Conservation (phyloP, 2,329 filamentous ascomycete genomes). For the Albophoma yamanashiensis region DNA sequence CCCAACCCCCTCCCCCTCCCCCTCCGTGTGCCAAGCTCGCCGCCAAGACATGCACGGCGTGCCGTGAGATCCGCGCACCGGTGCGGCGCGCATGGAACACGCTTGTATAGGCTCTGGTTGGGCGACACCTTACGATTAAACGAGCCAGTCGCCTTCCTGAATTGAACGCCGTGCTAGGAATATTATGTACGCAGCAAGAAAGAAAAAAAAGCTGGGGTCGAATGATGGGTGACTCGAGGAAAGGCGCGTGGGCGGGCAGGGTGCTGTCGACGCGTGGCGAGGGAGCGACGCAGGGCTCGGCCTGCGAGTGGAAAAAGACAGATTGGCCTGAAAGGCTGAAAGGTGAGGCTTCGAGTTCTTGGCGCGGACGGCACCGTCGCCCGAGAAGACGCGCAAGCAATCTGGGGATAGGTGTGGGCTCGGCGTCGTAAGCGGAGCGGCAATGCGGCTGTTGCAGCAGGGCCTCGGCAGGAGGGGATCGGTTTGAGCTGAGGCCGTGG, state of each 20-base stretch:
- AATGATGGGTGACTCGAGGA: background rate
- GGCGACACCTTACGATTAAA: background rate
- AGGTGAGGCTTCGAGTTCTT: background rate
- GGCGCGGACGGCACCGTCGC: background rate
- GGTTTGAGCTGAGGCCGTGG: background rate
- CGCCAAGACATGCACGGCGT: background rate
- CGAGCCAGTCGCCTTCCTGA: background rate
- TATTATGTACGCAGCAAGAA: background rate
- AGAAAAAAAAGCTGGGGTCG: background rate
- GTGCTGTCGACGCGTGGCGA: background rate
- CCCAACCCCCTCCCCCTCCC: too few relatives aligned
- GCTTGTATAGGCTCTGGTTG: background rate
- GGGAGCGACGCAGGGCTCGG: background rate
- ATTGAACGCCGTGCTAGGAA: background rate
- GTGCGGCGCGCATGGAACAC: background rate
- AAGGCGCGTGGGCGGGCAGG: background rate
- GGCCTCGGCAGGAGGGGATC: background rate
- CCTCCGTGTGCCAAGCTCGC: background rate
- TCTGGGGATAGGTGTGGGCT: background rate
- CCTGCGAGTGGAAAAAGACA: background rate
- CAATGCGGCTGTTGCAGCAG: background rate
- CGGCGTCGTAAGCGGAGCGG: background rate
- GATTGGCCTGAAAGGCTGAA: background rate
- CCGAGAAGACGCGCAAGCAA: background rate
- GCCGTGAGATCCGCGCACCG: background rate